Evolutionary conservation across 345 rosid genomes (phyloP), one percentile per base, ranked within the genome.

Genomic region (Melastoma malabathricum): DNA sequence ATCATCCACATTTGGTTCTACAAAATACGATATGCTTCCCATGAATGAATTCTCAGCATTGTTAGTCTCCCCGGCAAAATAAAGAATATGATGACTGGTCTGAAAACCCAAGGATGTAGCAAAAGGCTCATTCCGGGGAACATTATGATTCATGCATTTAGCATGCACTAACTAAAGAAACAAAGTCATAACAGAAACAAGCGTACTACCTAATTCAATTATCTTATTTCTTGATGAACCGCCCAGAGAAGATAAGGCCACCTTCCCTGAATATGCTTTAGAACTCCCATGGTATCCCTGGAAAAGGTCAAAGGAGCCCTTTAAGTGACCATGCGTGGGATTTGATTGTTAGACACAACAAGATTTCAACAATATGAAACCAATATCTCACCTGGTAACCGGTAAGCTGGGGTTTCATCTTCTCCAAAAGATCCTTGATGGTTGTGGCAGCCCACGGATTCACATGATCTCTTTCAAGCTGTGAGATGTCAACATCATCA

Each of bases 401-500:
- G 45, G 45, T 43, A 25, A 92, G 72, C 50, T 50, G 66, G 59
- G 77, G 66, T 61, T 62, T 62, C 25, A 80, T 78, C 77, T 73
- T 87, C 61, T 72, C 61, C 58, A 68, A 49, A 38, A 84, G 63
- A 27, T 64, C 65, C 20, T 79, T 64, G 23, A 60, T 49, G 39
- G 80, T 82, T 70, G 85, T 64, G 41, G 60, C 17, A 15, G 73
- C 72, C 98, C 98, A 92, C 15, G 98, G 96, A 67, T 81, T 73
- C 46, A 80, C 54, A 57, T 17, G 56, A 29, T 51, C 46, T n/a
- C 56, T 60, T 23, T 50, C 74, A 54, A 31, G 12, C 48, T 59
- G 55, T 46, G 47, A 50, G 6, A 55, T 20, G 41, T 54, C 63
- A 12, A 34, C 57, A 29, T 54, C 68, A 52, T 63, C 76, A 49